phyloP scores from a whole-genome alignment of 2,329 filamentous ascomycete species.

The Pseudocercospora pini-densiflorae region DNA sequence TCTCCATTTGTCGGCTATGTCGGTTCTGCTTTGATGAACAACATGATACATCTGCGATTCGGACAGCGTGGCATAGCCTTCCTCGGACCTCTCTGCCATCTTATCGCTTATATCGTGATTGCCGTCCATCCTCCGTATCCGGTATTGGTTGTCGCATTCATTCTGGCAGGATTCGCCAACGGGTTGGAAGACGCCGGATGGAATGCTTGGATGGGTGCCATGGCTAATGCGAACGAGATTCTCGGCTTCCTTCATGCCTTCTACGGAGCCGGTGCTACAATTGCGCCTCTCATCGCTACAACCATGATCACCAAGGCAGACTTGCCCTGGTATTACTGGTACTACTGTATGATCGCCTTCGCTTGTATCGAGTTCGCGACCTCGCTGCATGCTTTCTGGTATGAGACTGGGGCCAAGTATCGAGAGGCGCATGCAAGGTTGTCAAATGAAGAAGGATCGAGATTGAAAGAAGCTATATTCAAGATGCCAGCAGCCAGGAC shows the following conservation, averaged over 20 bases:
- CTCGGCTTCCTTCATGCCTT: constrained; percentile 73
- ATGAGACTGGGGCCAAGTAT: constrained; percentile 62
- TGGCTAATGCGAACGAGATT: constrained; percentile 62
- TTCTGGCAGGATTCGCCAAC: constrained; percentile 72
- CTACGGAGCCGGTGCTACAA: constrained; percentile 73
- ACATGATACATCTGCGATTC: constrained; percentile 64
- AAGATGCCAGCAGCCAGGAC: constrained; percentile 55
- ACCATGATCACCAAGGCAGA: constrained; percentile 68
- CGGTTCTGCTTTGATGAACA: constrained; percentile 66
- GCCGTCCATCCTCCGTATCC: constrained; percentile 72
- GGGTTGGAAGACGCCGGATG: constrained; percentile 68
- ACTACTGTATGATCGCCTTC: constrained; percentile 72
- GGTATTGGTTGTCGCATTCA: constrained; percentile 66
- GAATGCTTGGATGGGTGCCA: constrained; percentile 64
- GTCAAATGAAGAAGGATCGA: constrained; percentile 50
- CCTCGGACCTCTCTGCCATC: constrained; percentile 65
- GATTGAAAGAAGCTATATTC: constrained; percentile 57
- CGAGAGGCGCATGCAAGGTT: constrained; percentile 55
- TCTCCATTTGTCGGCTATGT: constrained; percentile 70
- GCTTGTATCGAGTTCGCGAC: constrained; percentile 61
- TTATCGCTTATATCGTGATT: constrained; percentile 68
- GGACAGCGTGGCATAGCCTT: constrained; percentile 75
- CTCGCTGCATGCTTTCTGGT: constrained; percentile 65
- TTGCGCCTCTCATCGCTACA: constrained; percentile 73
- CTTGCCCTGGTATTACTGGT: constrained; percentile 73